Base-by-base conservation (phyloP, 2,329 filamentous ascomycete species). In the Xenoacremonium recifei region DNA sequence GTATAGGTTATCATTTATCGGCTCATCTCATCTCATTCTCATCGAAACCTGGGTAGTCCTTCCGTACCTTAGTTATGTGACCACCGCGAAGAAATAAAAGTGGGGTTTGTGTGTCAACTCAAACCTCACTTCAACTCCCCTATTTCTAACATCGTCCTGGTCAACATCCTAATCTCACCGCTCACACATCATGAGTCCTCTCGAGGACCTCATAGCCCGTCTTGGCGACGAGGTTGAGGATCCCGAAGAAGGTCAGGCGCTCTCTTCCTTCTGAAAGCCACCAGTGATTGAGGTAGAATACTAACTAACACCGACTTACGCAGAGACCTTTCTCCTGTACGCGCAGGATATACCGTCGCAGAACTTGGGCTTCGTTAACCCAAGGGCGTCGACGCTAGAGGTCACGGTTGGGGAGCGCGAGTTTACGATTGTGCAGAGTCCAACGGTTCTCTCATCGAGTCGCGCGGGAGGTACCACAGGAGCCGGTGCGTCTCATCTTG, bases 301-400 rank as follows among this genome's bases (percentile, higher is more conserved):
- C 25, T 23, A 3, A 39, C 37, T 48, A 30, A 42, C 33, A 33
- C 33, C 7, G 15, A 21, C 16, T 25, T 17, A 35, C 40, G 4
- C 62, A 96, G 92, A 97, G 70, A 88, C 89, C 4, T 96, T 95
- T 60, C 69, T 91, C 27, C 76, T 96, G 41, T 96, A 95, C 71
- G 85, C 89, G 32, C 82, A 86, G 60, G 69, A 80, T 15, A 79
- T 89, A 19, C 82, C 86, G 0, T 86, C 85, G 11, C 80, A 82
- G 40, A 84, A 90, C 55, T 82, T 97, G 9, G 93, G 92, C 59
- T 93, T 96, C 66, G 70, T 97, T 49, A 85, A 96, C 62, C 72
- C 86, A 13, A 81, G 78, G 50, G 82, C 87, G 9, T 62, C 76
- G 2, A 66, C 70, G 2, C 64, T 96, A 25, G 79, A 88, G 11